Evolutionary conservation across 768 basidiomycete species (phyloP).

Genomic region (Pholiota microspora): DNA sequence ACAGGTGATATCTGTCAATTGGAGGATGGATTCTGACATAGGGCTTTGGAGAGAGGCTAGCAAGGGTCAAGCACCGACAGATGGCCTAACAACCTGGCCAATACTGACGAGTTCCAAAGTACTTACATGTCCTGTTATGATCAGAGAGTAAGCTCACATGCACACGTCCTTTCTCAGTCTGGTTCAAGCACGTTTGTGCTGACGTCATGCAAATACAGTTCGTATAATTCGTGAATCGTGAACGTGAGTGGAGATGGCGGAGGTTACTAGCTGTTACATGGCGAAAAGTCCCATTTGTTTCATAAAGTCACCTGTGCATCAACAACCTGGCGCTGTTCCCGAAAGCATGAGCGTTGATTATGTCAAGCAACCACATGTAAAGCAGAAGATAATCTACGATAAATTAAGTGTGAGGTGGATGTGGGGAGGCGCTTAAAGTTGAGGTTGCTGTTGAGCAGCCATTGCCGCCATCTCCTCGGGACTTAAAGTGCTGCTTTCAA

Average conservation of each 20-base stretch:
- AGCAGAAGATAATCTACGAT: conserved; percentile 17
- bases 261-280: too few species aligned
- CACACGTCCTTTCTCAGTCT: not conserved
- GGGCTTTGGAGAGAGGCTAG: not conserved
- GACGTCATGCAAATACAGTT: not conserved
- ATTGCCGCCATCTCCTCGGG: conserved; percentile 74
- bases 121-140: not conserved
- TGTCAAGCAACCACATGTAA: conserved; percentile 10
- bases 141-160: not conserved
- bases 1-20: conserved; percentile 51
- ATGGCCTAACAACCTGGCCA: not conserved
- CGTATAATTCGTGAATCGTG: not conserved
- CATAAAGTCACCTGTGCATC: not conserved
- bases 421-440: conserved; percentile 26
- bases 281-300: too few species aligned
- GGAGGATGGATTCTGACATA: conserved; percentile 40
- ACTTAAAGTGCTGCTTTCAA: conserved; percentile 80
- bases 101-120: too few species aligned
- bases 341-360: conserved; percentile 3
- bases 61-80: not conserved
- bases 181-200: conserved; percentile 5
- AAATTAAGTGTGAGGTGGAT: conserved; percentile 14
- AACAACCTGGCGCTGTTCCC: not conserved
- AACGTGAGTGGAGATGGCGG: conserved; percentile 1
- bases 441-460: conserved; percentile 41